phyloP scores from a whole-genome alignment of 306 rosid species.

The Comarum palustre region DNA sequence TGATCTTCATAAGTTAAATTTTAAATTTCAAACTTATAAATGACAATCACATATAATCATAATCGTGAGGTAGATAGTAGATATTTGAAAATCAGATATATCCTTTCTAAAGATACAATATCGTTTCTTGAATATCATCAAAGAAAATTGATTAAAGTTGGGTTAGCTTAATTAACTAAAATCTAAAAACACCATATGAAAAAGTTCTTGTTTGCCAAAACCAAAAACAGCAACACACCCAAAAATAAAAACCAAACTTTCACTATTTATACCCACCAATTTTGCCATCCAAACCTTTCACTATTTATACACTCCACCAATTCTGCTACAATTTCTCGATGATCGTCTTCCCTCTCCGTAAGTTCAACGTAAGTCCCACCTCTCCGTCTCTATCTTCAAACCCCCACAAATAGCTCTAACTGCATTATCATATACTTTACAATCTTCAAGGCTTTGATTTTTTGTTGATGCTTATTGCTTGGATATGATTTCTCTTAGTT shows the following conservation, averaged over 20 bases:
- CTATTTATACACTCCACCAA: not conserved
- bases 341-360: constrained; percentile 14
- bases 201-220: not conserved
- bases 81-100: not conserved
- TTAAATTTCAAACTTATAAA: too few relatives aligned
- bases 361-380: constrained; percentile 20
- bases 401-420: not conserved
- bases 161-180: not conserved
- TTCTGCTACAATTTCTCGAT: constrained; percentile 12
- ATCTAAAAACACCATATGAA: not conserved
- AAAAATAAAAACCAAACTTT: not conserved
- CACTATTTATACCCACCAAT: not conserved
- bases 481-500: constrained; percentile 39
- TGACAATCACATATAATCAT: too few relatives aligned
- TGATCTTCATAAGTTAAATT: too few relatives aligned
- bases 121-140: too few relatives aligned
- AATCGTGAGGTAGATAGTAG: not conserved
- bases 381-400: constrained; percentile 3
- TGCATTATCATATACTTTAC: not conserved
- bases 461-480: constrained; percentile 8
- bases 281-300: not conserved
- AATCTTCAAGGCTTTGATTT: constrained; percentile 6
- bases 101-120: not conserved
- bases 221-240: too few relatives aligned
- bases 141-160: not conserved